Conservation (phyloP, 331 rosid species). For the Rosa hybrid region DNA sequence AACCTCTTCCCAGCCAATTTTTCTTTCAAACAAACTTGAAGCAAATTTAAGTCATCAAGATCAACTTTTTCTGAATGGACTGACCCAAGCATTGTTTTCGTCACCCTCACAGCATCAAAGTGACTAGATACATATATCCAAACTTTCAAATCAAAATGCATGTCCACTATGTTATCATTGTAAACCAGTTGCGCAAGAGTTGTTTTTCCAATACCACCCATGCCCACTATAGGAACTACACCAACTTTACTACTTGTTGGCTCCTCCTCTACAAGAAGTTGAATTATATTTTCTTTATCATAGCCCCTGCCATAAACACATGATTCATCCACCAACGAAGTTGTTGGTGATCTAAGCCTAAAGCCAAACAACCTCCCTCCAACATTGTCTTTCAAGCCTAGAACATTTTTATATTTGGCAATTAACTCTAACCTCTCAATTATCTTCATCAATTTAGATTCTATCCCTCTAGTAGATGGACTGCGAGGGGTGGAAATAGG, state of each 20-base stretch:
- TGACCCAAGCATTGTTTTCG: constrained; percentile 20
- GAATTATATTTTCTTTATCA: constrained; percentile 25
- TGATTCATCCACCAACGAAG: constrained; percentile 37
- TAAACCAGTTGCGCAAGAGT: constrained; percentile 29
- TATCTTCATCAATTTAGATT: constrained; percentile 22
- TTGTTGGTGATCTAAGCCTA: constrained; percentile 29
- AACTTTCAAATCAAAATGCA: constrained; percentile 22
- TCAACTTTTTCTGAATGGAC: neutral
- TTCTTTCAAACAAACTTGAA: constrained; percentile 35
- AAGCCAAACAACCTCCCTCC: constrained; percentile 22
- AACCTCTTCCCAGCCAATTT: constrained; percentile 25
- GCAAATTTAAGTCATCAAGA: constrained; percentile 25
- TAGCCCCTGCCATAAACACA: constrained; percentile 25
- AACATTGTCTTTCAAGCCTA: constrained; percentile 34
- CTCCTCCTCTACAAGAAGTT: constrained; percentile 5
- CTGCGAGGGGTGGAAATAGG: constrained; percentile 26
- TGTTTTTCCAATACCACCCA: constrained; percentile 30
- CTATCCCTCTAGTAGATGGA: constrained; percentile 34
- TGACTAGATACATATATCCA: constrained; percentile 27
- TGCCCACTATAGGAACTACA: constrained; percentile 27
- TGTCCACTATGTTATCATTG: constrained; percentile 16
- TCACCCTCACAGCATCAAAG: constrained; percentile 26
- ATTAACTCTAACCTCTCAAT: constrained; percentile 33
- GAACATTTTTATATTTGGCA: constrained; percentile 35
- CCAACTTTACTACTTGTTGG: constrained; percentile 8